Base-by-base conservation (phyloP, 441 rosid species). In the Kokia cookei region DNA sequence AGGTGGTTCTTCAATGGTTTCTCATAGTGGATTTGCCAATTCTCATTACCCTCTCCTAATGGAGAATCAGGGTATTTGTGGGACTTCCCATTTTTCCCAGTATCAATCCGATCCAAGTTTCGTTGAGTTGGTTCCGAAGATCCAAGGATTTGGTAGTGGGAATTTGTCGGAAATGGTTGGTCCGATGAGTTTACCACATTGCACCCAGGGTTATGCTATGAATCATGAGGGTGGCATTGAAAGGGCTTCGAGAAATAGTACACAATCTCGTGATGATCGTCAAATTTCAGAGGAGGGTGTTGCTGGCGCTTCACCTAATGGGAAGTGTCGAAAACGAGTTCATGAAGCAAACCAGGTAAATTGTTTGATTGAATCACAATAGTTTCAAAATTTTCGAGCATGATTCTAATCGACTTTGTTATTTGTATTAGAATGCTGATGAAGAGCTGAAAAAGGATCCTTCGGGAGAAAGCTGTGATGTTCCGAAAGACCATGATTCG, bases 31-130 rank as follows among this genome's bases (percentile, higher is more conserved):
- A 73, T 90, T 86, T 77, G 75, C 85, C 22, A 82, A 78, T 77
- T 86, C 91, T 19, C 82, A 82, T 55, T 88, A 85, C 78, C 83
- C 91, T 73, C 73, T 82, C 84, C 73, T 77, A 6, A 79, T 87
- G 84, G 90, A 88, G 66, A 85, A 78, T 80, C 91, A 83, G 77
- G 94, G 88, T 55, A 80, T 85, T 43, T 69, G 79, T 79, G 77
- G 86, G 72, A 59, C 75, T 45, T 77, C 89, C 60, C 85, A 86
- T 37, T 85, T 88, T 69, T 79, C 80, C 79, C 92, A 82, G 50
- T 91, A 80, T 80, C 84, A 80, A 70, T 73, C 94, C 59, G 88
- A 87, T 82, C 77, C 93, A 0, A 81, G 86, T 73, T 89, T 82
- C 75, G 78, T 63, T 48, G 94, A 88, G 74, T 69, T 86, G 73